phyloP scores from a whole-genome alignment of 495 filamentous ascomycete genomes.

The Aspergillus indologenus region DNA sequence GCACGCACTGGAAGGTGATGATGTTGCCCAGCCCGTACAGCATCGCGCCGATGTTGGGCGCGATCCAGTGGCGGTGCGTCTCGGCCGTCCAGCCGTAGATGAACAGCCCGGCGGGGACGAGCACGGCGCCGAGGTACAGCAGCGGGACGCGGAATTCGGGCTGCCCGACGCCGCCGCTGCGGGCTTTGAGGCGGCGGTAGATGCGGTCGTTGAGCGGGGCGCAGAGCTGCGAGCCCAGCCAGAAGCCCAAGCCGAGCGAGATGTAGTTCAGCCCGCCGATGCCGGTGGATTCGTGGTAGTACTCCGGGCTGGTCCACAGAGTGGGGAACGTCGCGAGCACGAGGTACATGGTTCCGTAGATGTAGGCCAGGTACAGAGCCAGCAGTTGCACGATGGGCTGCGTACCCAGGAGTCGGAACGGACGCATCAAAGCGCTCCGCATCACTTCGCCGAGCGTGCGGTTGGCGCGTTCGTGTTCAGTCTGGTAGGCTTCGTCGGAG shows the following conservation, averaged over 20 bases:
- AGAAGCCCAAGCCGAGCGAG: slow-evolving; percentile 67
- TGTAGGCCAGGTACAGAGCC: slow-evolving; percentile 62
- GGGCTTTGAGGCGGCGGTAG: slow-evolving; percentile 59
- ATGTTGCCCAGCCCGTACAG: slow-evolving; percentile 60
- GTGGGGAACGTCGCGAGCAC: slow-evolving; percentile 65
- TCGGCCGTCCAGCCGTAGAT: slow-evolving; percentile 72
- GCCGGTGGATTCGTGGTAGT: slow-evolving; percentile 59
- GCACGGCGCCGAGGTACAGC: slow-evolving; percentile 53
- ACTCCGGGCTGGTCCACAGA: slow-evolving; percentile 52
- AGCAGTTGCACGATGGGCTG: slow-evolving; percentile 60
- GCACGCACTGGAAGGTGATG: slow-evolving; percentile 65
- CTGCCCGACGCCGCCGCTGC: slow-evolving; percentile 52
- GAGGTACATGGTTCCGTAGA: slow-evolving; percentile 73
- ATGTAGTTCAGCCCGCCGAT: slow-evolving; percentile 69
- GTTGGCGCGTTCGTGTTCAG: slow-evolving; percentile 57
- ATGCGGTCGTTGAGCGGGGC: slow-evolving; percentile 63
- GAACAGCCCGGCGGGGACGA: slow-evolving; percentile 64
- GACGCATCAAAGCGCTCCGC: slow-evolving; percentile 46
- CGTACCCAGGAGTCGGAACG: slow-evolving; percentile 56
- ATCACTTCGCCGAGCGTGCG: slow-evolving; percentile 44
- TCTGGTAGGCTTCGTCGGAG: slow-evolving; percentile 58
- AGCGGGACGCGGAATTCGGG: slow-evolving; percentile 71
- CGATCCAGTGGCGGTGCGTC: slow-evolving; percentile 63
- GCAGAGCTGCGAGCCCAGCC: slow-evolving; percentile 59
- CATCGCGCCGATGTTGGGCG: slow-evolving; percentile 64